These are phyloP conservation scores for Blastobotrys mokoenaii DNA, from an alignment of 805 yeast species.

Conservation along the genomic window DNA sequence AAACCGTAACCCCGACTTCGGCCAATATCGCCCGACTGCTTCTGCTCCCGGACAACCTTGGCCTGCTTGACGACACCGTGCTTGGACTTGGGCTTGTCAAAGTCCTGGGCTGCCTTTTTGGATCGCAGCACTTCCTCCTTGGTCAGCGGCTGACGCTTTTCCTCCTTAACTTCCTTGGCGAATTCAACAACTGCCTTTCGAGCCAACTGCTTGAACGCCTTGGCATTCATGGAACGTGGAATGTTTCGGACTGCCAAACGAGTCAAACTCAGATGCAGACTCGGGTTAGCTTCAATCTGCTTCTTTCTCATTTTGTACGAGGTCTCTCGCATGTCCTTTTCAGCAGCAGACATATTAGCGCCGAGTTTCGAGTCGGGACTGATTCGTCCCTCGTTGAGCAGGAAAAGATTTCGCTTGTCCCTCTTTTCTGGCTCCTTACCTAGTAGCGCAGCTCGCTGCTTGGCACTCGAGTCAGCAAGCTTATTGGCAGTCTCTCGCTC, in stretches of 20 bases:
- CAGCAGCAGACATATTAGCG: slow-evolving; percentile 53
- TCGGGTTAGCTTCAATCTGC: slow-evolving; percentile 84
- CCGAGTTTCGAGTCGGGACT: slow-evolving; percentile 75
- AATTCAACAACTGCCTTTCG: slow-evolving; percentile 91
- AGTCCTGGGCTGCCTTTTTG: slow-evolving; percentile 31
- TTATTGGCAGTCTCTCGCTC: slow-evolving; percentile 73
- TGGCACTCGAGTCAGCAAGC: slow-evolving; percentile 65
- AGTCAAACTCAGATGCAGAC: slow-evolving; percentile 86
- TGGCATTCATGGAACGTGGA: slow-evolving; percentile 86
- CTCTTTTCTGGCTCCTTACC: slow-evolving; percentile 76
- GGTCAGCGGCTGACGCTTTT: slow-evolving; percentile 70
- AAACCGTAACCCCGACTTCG: slow-evolving; percentile 97
- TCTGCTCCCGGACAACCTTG: slow-evolving; percentile 85
- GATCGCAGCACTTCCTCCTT: slow-evolving; percentile 86
- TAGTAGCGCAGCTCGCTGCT: slow-evolving; percentile 60
- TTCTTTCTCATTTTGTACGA: slow-evolving; percentile 79
- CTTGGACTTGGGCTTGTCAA: slow-evolving; percentile 53
- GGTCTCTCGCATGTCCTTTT: slow-evolving; percentile 80
- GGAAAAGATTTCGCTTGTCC: slow-evolving; percentile 77
- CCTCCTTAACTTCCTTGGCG: slow-evolving; percentile 78
- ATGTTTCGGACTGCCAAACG: slow-evolving; percentile 90
- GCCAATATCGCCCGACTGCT: slow-evolving; percentile 79
- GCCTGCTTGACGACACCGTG: slow-evolving; percentile 91
- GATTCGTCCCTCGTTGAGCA: slow-evolving; percentile 91
- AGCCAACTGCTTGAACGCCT: slow-evolving; percentile 82